Evolutionary conservation across 208 protist species (phyloP).

Genomic region (Naegleria lovaniensis): DNA sequence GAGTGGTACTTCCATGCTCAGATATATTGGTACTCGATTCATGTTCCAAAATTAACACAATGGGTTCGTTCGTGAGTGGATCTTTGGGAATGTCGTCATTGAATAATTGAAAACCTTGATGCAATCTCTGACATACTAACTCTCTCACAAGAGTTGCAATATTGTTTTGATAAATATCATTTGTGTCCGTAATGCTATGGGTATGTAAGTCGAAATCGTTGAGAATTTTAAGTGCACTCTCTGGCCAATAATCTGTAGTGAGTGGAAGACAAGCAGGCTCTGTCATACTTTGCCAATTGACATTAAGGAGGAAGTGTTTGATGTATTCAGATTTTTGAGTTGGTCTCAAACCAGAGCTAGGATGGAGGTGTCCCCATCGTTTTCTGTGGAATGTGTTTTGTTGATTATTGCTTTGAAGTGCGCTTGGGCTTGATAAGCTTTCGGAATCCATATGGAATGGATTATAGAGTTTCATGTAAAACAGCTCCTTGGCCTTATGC

Average conservation of each 20-base stretch:
- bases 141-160: constrained; percentile 7
- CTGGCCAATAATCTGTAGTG: constrained; percentile 29
- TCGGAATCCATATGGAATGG: constrained; percentile 4
- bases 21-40: not conserved
- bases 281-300: constrained; percentile 22
- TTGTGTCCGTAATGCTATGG: not conserved
- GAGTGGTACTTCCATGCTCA: not conserved
- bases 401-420: not conserved
- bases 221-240: not conserved
- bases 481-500: not conserved
- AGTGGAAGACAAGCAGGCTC: constrained; percentile 24
- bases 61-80: not conserved
- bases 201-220: not conserved
- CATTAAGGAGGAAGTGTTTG: not conserved
- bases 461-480: not conserved
- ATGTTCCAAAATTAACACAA: not conserved
- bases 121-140: constrained; percentile 19
- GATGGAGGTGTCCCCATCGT: constrained; percentile 14
- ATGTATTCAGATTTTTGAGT: constrained; percentile 19
- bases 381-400: constrained; percentile 8
- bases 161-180: not conserved
- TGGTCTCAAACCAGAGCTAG: not conserved
- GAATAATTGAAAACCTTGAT: constrained; percentile 28
- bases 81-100: not conserved
- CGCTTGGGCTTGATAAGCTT: not conserved